A percentile compares a stretch with the other conserved stretches of the same genome.
These are phyloP conservation scores for Arachis monticola DNA, from an alignment of 331 rosid species.

Conservation along the genomic window DNA sequence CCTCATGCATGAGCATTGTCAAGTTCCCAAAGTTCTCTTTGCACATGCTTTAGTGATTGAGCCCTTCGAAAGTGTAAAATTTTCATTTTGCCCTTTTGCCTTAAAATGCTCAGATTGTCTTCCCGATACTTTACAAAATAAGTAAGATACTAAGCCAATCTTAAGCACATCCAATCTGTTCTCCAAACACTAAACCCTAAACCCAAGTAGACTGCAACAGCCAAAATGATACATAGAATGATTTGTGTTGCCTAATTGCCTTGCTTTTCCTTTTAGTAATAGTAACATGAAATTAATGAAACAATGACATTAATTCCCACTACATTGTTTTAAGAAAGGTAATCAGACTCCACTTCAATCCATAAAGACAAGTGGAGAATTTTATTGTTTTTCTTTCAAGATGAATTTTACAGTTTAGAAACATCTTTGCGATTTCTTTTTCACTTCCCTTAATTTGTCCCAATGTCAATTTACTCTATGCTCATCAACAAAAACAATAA, in stretches of 20 bases:
- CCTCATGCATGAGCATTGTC: too few relatives aligned
- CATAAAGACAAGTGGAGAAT: constrained; percentile 19
- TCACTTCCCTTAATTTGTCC: background rate
- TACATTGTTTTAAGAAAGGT: background rate
- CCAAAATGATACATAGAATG: constrained; percentile 26
- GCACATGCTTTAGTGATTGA: too few relatives aligned
- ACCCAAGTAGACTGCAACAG: background rate
- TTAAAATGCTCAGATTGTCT: too few relatives aligned
- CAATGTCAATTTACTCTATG: background rate
- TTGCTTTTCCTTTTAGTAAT: constrained; percentile 19
- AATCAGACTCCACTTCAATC: background rate
- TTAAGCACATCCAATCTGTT: too few relatives aligned
- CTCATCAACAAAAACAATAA: background rate
- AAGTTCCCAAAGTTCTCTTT: too few relatives aligned
- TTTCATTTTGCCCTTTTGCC: too few relatives aligned
- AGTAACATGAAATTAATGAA: background rate
- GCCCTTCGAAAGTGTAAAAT: too few relatives aligned
- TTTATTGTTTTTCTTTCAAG: background rate
- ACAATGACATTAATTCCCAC: background rate
- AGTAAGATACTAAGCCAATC: too few relatives aligned
- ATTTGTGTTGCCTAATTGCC: background rate
- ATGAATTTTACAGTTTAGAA: background rate
- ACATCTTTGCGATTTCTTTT: constrained; percentile 13
- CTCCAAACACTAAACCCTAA: too few relatives aligned
- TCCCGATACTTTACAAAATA: too few relatives aligned